Evolutionary conservation across 352 stramenopile genomes (phyloP), one percentile per base, ranked within the genome.

Genomic region (Phytophthora megakarya): DNA sequence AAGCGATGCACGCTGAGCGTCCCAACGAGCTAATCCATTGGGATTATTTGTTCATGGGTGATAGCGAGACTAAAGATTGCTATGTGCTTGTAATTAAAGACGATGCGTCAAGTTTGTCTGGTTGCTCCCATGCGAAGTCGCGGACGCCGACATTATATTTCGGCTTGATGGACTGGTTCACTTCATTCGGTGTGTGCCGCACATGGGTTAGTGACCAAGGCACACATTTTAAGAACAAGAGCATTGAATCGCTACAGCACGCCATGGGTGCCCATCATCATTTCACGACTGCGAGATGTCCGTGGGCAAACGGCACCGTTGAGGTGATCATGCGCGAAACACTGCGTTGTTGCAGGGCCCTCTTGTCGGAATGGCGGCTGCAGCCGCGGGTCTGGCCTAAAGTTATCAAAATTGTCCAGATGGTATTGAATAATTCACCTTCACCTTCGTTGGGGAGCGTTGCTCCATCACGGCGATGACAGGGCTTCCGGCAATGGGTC

Each of bases 321-420:
- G 38, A 44, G 38, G 19, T n/a, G n/a, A n/a, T n/a, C n/a, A n/a
- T n/a, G n/a, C n/a, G n/a, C n/a, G 38, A 44, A 44, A 44, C 16
- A 18, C n/a, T 44, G 38, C 38, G 38, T 12, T 44, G 38, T 6
- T 44, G 38, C 15, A 15, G 15, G 13, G 38, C 15, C 38, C 18
- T 42, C 11, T 15, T 42, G n/a, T 47, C 40, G 7, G 40, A 47
- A 30, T 47, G 40, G 21, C n/a, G 40, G 16, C 13, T 46, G 18
- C 39, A 46, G n/a, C n/a, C n/a, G n/a, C n/a, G n/a, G n/a, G n/a
- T n/a, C n/a, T n/a, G n/a, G n/a, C n/a, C n/a, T 0, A 6, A 13
- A 0, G 26, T 79, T 10, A 22, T 74, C 1, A 59, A 75, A 5
- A 35, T 80, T 4, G 56, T 76, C 0, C 52, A 76, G n/a, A 43